A percentile compares a stretch with the other conserved stretches of the same genome.
phyloP scores from a whole-genome alignment of 2,329 filamentous ascomycete species.

The Cryphonectria carpinicola region DNA sequence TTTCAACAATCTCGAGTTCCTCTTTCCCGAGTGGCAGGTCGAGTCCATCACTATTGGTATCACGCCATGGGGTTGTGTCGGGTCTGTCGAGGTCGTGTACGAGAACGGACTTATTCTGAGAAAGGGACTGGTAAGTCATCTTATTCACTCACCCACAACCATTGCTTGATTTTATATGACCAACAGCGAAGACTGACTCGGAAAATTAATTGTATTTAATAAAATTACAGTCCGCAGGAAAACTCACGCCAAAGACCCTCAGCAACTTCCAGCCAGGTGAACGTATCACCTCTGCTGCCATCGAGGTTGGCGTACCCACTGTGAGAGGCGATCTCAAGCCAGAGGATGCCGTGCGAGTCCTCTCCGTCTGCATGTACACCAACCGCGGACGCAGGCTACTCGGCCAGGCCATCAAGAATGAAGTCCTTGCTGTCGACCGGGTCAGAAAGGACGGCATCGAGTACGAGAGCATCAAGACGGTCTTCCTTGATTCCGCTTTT shows the following conservation, averaged over 20 bases:
- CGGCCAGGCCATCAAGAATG: slow-evolving; percentile 2
- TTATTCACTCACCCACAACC: background rate
- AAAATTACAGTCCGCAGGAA: background rate
- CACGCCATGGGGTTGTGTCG: background rate
- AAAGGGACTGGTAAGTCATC: slow-evolving; percentile 5
- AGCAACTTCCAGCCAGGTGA: background rate
- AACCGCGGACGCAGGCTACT: slow-evolving; percentile 6
- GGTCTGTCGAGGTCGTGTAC: slow-evolving; percentile 3
- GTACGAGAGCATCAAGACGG: slow-evolving; percentile 2
- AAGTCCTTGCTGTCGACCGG: background rate
- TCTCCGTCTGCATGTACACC: slow-evolving; percentile 10
- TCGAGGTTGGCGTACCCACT: background rate
- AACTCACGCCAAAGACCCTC: background rate
- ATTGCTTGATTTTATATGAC: background rate
- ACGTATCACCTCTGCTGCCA: slow-evolving; percentile 2
- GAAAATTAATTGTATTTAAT: background rate
- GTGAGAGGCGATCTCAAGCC: background rate
- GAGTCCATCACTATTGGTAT: background rate
- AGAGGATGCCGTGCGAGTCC: background rate
- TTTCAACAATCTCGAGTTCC: slow-evolving; percentile 8
- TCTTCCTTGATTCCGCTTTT: background rate
- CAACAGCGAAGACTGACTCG: background rate
- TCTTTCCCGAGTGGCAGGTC: slow-evolving; percentile 6
- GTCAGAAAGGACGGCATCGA: slow-evolving; percentile 2
- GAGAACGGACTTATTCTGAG: slow-evolving; percentile 3